Base-by-base conservation (phyloP, 1,284 basidiomycete genomes). In the Lignosus rhinocerotis region DNA sequence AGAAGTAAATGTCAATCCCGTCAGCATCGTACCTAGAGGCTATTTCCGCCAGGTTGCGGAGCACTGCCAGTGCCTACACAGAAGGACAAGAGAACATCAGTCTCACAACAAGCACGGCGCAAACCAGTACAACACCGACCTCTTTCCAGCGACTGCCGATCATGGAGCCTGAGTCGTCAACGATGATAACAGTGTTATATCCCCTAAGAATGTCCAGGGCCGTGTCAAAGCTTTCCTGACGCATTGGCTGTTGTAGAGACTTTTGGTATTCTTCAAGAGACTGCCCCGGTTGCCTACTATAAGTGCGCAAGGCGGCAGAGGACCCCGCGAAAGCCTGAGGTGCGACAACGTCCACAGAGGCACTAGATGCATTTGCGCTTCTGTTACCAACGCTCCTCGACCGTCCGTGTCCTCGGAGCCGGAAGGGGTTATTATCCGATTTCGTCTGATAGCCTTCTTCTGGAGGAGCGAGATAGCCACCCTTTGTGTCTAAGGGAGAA, bases 131-230 rank as follows among this genome's bases (percentile, higher is more conserved):
- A 32, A 21, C 12, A 53, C 63, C 31, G 31, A 83, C 80, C 75
- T 80, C 79, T 8, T 58, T 55, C 85, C 85, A 87, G 19, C 73
- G 70, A 1, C 59, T 77, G 12, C 60, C 53, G 8, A 47, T 33
- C 85, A 87, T 87, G 10, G 85, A 86, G 6, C 66, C 69, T 0
- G 85, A 86, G 66, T 87, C 85, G 66, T 87, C 85, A 44, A 86
- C 72, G 31, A 85, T 62, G 41, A 86, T 72, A 6, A 83, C 76
- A 0, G 81, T 85, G 44, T 86, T 75, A 59, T 81, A 86, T 53
- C 74, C 68, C 34, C 68, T 62, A 11, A 85, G 67, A 5, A 69
- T 74, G 39, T 78, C 72, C 6, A 84, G 64, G 2, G 74, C 78
- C 56, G 81, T 70, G 62, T 83, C 80, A 21, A 68, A 61, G 31